Percentiles rank a stretch among this genome's conserved stretches.
Evolutionary conservation across 2,329 filamentous ascomycete species (phyloP).

Genomic region (Mycosphaerelloides madeirae): DNA sequence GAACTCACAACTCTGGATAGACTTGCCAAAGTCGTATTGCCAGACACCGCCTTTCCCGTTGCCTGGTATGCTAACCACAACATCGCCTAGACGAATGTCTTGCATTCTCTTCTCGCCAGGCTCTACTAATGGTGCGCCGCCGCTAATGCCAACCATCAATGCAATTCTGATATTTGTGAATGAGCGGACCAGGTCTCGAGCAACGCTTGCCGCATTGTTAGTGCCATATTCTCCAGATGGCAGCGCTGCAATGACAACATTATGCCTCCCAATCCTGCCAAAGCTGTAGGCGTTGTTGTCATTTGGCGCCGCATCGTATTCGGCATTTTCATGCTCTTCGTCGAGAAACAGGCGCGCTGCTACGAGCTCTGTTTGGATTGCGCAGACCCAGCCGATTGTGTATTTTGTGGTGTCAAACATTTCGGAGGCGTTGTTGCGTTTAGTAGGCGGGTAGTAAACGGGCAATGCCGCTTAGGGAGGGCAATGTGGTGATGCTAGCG

Average conservation of each 20-base stretch:
- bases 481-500: too few species aligned
- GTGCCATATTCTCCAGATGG: slow-evolving; percentile 15
- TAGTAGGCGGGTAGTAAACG: background rate
- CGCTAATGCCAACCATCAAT: slow-evolving; percentile 25
- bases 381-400: too few species aligned
- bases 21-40: slow-evolving; percentile 22
- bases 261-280: slow-evolving; percentile 20
- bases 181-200: slow-evolving; percentile 9
- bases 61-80: background rate
- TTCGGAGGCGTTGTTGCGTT: background rate
- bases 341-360: background rate
- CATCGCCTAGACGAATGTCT: slow-evolving; percentile 20
- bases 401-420: too few species aligned
- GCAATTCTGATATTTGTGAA: slow-evolving; percentile 19
- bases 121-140: slow-evolving; percentile 17
- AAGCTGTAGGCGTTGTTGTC: slow-evolving; percentile 20
- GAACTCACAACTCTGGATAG: too few species aligned
- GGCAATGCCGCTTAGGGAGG: too few species aligned
- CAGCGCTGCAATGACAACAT: slow-evolving; percentile 22
- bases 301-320: slow-evolving; percentile 17
- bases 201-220: slow-evolving; percentile 11
- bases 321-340: background rate
- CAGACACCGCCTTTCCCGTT: background rate
- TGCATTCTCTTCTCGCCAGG: too few species aligned
- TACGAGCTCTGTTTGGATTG: too few species aligned